Base-by-base conservation (phyloP, 306 rosid genomes). In the Casuarina glauca region DNA sequence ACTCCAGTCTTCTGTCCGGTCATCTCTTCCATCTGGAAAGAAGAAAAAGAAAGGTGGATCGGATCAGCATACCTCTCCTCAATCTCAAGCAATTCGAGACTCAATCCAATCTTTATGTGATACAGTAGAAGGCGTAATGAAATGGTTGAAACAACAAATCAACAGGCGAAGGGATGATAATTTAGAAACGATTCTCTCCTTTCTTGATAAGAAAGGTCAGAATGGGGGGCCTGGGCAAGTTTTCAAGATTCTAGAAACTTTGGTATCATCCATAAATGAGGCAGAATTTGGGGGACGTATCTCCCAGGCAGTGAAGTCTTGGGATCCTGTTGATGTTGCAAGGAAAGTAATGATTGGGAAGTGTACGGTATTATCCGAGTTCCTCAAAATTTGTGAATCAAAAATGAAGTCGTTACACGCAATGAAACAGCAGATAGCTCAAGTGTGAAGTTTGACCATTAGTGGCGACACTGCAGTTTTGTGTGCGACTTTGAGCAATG, bases 21-120 rank as follows among this genome's bases (percentile, higher is more conserved):
- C 96, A 13, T 87, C 86, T 69, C 86, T 87, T 76, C 99, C 99
- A 62, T 79, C 93, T 1, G 89, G 97, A 63, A 96, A 93, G 81
- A 96, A 88, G 87, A 96, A 96, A 80, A 96, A 93, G 92, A 96
- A 90, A 87, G 81, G 89, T 46, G 97, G 96, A 64, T 73, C 86
- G 17, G 88, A 87, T 75, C 91, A 76, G 74, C 83, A 88, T 55
- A 48, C 80, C 74, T 82, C 88, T 54, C 82, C 86, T 73, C 70
- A 89, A 49, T 76, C 82, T 51, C 86, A 67, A 43, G 74, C 86
- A 42, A 42, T 89, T 6, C 82, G 90, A 43, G 84, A 88, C 69
- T 91, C 96, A 32, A 82, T 88, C 72, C 82, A 72, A 80, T 92
- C 81, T 70, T 78, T 91, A 32, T 81, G 87, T 75, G 75, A 54